A percentile compares a stretch with the other conserved stretches of the same genome.
Conservation (phyloP, 1,284 basidiomycete genomes). For the Fomitiporia mediterranea region DNA sequence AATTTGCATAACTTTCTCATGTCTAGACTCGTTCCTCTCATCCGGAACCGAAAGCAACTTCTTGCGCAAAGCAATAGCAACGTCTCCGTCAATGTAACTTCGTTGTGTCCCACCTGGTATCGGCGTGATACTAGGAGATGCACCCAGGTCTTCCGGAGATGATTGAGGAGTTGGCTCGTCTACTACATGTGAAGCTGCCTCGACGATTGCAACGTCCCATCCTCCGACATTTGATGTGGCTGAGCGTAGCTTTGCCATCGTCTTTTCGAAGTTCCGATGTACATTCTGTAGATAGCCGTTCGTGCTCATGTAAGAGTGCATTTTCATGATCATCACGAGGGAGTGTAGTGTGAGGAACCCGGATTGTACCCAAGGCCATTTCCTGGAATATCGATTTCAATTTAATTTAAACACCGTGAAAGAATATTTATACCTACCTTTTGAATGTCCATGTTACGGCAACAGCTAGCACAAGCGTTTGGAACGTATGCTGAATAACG, state of each 20-base stretch:
- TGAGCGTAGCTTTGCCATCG: conserved; percentile 43
- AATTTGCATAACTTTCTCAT: not conserved
- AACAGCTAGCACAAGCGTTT: conserved; percentile 62
- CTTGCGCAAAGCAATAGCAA: conserved; percentile 48
- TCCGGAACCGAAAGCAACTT: conserved; percentile 40
- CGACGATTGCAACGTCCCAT: conserved; percentile 52
- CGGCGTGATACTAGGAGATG: conserved; percentile 31
- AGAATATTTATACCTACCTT: conserved; percentile 37
- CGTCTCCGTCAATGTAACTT: conserved; percentile 48
- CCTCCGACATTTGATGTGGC: conserved; percentile 54
- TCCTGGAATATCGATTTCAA: conserved; percentile 35
- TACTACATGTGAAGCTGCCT: conserved; percentile 40
- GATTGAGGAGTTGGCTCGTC: conserved; percentile 27
- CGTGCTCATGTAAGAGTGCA: conserved; percentile 90
- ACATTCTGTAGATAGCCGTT: conserved; percentile 81
- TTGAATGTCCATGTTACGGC: conserved; percentile 86
- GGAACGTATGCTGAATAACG: conserved; percentile 73
- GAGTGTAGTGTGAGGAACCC: conserved; percentile 94
- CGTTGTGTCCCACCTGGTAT: conserved; percentile 38
- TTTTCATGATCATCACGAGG: conserved; percentile 91
- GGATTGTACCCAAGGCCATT: conserved; percentile 98
- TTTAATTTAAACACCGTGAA: not conserved
- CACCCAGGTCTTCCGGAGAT: conserved; percentile 25
- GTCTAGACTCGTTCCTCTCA: conserved; percentile 21
- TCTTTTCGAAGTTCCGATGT: conserved; percentile 39